Evolutionary conservation across 768 basidiomycete species (phyloP), one percentile per base, ranked within the genome.

Genomic region (Leccinum truebloodii): DNA sequence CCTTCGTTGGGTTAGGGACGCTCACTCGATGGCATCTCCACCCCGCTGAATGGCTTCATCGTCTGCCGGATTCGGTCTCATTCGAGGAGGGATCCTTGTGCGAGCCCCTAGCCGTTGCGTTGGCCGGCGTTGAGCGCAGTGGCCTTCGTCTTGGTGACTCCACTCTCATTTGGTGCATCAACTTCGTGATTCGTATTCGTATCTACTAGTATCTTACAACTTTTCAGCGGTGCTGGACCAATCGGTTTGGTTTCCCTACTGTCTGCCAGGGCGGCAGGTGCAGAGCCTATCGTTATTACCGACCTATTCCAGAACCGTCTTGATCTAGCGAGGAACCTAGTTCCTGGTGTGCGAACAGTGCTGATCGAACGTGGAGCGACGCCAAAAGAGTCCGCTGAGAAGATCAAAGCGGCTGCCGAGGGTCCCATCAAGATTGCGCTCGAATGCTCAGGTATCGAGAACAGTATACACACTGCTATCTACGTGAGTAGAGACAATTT

Each of bases 51-150:
- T 88, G 83, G 87, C 78, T 87, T 18, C 87, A 88, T 67, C 82
- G 80, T 62, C 77, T 89, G 44, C 87, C 87, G 0, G 82, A 83
- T 39, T 74, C 79, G 26, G 79, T 88, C 4, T 83, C 85, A 10
- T 88, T 84, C 57, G 87, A 88, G 61, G 87, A 88, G 68, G 87
- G 87, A 13, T 78, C 87, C 0, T 76, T 88, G 32, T 87, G 87
- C 64, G 87, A 88, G 61, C 87, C 87, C 13, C 71, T 89, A 30
- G 82, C 86, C 3, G 87, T 89, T 22, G 87, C 86, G 7, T 73
- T 89, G 7, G 87, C 87, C 1, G 87, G 86, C 26, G 83, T 89
- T 32, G 86, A 88, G 56, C 83, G 87, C 37, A 78, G 86, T 48
- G 81, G 80, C 20, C 80, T 89, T 50, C 81, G 85, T 44, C 84